These are phyloP conservation scores for Trichoderma sp. DNA, from an alignment of 2,329 filamentous ascomycete genomes.

Conservation along the genomic window DNA sequence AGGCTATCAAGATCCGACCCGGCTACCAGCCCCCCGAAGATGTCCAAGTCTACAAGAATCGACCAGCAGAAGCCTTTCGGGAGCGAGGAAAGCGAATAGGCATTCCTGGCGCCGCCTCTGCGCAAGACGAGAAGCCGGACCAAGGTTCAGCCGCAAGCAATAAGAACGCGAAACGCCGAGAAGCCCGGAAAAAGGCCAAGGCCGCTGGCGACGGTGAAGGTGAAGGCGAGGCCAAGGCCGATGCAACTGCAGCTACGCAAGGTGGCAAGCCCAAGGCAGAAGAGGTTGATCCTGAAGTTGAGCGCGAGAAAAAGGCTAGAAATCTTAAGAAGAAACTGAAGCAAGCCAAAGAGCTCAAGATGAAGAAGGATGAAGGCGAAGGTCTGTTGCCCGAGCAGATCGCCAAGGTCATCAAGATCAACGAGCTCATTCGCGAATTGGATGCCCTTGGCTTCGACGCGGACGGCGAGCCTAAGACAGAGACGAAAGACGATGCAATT, in stretches of 20 bases:
- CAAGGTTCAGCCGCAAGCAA: conserved; percentile 56
- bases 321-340: conserved; percentile 92
- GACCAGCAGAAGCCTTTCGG: conserved; percentile 80
- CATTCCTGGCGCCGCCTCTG: conserved; percentile 70
- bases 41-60: conserved; percentile 93
- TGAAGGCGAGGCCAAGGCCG: conserved; percentile 48
- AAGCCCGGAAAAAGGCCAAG: conserved; percentile 55
- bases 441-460: conserved; percentile 80
- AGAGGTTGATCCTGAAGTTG: conserved; percentile 64
- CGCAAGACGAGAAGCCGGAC: conserved; percentile 49
- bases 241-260: conserved; percentile 25
- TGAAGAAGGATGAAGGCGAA: conserved; percentile 86
- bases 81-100: conserved; percentile 61
- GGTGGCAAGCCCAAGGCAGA: conserved; percentile 33
- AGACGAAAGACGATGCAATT: conserved; percentile 16
- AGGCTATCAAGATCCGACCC: conserved; percentile 89
- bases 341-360: conserved; percentile 84
- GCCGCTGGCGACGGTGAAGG: conserved; percentile 47
- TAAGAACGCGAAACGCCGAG: conserved; percentile 80
- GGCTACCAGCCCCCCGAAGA: conserved; percentile 95
- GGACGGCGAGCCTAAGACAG: conserved; percentile 61
- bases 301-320: conserved; percentile 88
- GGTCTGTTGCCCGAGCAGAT: conserved; percentile 88
- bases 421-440: conserved; percentile 85
- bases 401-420: conserved; percentile 96